Evolutionary conservation across 306 rosid species (phyloP).

Genomic region (Vicia villosa): DNA sequence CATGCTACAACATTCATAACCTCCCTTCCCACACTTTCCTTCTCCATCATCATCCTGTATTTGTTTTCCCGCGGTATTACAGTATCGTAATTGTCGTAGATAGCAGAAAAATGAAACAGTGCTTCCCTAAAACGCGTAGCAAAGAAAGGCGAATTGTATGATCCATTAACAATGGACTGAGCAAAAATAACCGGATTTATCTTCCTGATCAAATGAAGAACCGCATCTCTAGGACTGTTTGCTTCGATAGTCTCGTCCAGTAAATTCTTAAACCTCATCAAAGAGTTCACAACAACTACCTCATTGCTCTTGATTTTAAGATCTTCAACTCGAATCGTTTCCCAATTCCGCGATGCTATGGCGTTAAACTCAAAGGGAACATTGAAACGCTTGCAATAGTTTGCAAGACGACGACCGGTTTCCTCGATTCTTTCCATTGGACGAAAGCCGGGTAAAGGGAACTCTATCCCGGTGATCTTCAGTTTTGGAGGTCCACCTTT

Average conservation of each 20-base stretch:
- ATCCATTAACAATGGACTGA: slow-evolving; percentile 55
- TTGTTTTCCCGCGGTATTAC: slow-evolving; percentile 47
- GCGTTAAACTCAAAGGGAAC: slow-evolving; percentile 70
- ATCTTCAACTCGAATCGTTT: slow-evolving; percentile 56
- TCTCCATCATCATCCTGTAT: slow-evolving; percentile 61
- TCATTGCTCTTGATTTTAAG: slow-evolving; percentile 56
- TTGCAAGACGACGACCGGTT: slow-evolving; percentile 71
- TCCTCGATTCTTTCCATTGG: slow-evolving; percentile 62
- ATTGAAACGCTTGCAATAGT: slow-evolving; percentile 66
- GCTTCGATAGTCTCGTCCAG: slow-evolving; percentile 63
- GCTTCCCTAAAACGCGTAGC: slow-evolving; percentile 75
- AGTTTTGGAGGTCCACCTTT: slow-evolving; percentile 75
- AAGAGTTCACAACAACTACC: slow-evolving; percentile 60
- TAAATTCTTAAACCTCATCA: slow-evolving; percentile 53
- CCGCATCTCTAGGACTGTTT: slow-evolving; percentile 64
- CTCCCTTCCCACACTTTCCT: slow-evolving; percentile 61
- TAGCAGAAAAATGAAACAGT: slow-evolving; percentile 66
- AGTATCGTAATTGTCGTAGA: slow-evolving; percentile 57
- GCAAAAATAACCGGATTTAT: slow-evolving; percentile 68
- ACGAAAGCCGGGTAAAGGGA: slow-evolving; percentile 75
- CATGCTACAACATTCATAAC: slow-evolving; percentile 74
- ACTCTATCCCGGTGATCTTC: slow-evolving; percentile 78
- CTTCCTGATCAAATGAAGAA: slow-evolving; percentile 64
- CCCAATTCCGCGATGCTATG: slow-evolving; percentile 67
- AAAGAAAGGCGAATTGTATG: slow-evolving; percentile 78